Conservation (phyloP, 495 filamentous ascomycete genomes). For the Trichocladium antarcticum region DNA sequence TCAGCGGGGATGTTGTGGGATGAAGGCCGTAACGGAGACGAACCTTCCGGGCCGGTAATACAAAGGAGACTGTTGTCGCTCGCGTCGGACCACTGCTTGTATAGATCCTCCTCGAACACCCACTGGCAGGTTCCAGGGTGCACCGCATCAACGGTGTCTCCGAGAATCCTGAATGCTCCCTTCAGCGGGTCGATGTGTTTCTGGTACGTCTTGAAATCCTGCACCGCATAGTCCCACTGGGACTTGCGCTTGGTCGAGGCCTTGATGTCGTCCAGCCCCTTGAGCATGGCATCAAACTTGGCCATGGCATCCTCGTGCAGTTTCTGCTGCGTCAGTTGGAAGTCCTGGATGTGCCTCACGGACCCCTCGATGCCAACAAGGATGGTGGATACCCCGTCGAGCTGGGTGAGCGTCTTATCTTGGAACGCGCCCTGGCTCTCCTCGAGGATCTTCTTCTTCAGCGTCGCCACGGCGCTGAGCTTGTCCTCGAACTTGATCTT, state of each 20-base stretch:
- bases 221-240: slow-evolving; percentile 20
- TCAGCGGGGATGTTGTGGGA: not conserved
- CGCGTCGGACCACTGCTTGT: slow-evolving; percentile 3
- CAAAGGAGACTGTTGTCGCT: slow-evolving; percentile 5
- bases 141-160: slow-evolving; percentile 10
- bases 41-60: slow-evolving; percentile 17
- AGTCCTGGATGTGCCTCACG: slow-evolving; percentile 13
- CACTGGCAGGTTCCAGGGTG: slow-evolving; percentile 16
- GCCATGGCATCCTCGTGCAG: slow-evolving; percentile 12
- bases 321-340: slow-evolving; percentile 13
- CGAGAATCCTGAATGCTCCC: not conserved
- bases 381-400: slow-evolving; percentile 11
- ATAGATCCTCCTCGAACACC: slow-evolving; percentile 10
- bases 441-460: slow-evolving; percentile 22
- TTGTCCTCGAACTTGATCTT: slow-evolving; percentile 21
- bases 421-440: slow-evolving; percentile 22
- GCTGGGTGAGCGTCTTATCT: slow-evolving; percentile 18
- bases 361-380: slow-evolving; percentile 10
- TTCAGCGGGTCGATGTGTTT: slow-evolving; percentile 6
- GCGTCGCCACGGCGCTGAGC: slow-evolving; percentile 9
- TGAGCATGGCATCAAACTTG: slow-evolving; percentile 9
- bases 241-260: slow-evolving; percentile 16
- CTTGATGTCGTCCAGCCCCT: slow-evolving; percentile 16
- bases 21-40: not conserved
- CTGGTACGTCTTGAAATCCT: slow-evolving; percentile 14